Evolutionary conservation across 805 yeast genomes (phyloP).

Genomic region (Cyberlindnera lachancei): DNA sequence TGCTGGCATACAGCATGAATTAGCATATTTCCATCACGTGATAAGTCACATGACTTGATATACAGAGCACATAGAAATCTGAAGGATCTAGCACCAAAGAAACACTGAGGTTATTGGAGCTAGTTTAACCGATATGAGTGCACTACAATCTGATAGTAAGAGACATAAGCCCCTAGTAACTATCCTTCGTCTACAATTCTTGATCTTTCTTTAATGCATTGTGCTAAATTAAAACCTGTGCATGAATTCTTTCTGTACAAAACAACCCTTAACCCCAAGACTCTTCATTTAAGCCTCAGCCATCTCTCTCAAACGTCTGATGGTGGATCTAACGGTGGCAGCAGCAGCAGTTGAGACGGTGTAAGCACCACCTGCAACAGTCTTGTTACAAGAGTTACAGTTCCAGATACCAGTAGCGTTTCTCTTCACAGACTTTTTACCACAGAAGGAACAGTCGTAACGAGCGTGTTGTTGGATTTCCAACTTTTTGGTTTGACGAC

Average conservation of each 20-base stretch:
- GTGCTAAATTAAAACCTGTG: constrained; percentile 6
- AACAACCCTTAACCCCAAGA: constrained; percentile 16
- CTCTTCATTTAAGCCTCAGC: constrained; percentile 96
- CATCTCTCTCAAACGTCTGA: constrained; percentile 99
- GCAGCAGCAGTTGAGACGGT: constrained; percentile 99
- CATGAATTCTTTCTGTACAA: constrained; percentile 22
- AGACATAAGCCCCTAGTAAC: too few species aligned
- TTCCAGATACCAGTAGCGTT: constrained; percentile 98
- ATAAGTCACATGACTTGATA: too few species aligned
- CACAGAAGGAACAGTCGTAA: constrained; percentile 99
- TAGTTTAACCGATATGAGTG: too few species aligned
- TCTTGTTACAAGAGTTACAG: constrained; percentile 91
- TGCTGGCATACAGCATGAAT: too few species aligned
- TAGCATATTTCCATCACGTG: too few species aligned
- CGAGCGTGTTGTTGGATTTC: constrained; percentile 98
- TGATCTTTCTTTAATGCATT: too few species aligned
- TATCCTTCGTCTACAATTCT: too few species aligned
- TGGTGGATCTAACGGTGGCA: constrained; percentile 99
- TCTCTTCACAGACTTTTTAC: constrained; percentile 97
- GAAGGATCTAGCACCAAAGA: too few species aligned
- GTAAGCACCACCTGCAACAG: constrained; percentile 99
- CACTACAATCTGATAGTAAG: too few species aligned
- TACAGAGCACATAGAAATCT: too few species aligned
- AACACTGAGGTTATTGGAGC: too few species aligned
- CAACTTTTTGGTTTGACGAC: constrained; percentile 99